Evolutionary conservation across 73 alveolate species (phyloP), one percentile per base, ranked within the genome.

Genomic region (Loxodes magnus): DNA sequence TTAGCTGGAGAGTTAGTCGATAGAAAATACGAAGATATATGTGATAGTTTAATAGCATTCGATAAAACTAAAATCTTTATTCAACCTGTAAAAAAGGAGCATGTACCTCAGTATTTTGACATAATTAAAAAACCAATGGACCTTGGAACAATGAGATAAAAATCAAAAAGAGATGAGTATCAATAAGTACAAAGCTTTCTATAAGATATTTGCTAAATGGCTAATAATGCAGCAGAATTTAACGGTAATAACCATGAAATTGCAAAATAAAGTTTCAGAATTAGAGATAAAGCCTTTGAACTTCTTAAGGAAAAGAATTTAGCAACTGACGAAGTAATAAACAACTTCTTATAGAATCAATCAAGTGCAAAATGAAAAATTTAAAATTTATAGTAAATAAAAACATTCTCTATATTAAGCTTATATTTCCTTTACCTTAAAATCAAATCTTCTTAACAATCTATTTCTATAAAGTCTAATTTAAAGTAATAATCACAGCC

Each of bases 51-150:
- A 59, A 46, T 48, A 6, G 59, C 23, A 35, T 44, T 43, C 43
- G 88, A 74, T 34, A 63, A 34, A 22, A 20, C 54, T 35, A 58
- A 46, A 57, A 6, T 74, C 19, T 74, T 67, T 67, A 66, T 43
- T 30, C 6, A 10, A 31, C 72, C 66, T 5, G 88, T 74, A 41
- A 49, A 68, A 44, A 67, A 67, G 67, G 67, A 57, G 44, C 69
- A 60, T 28, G 72, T 76, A 3, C 96, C 92, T 5, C 73, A 71
- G 60, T 83, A 83, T 61, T 83, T 72, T 59, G 74, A 71, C 26
- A 55, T 65, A 17, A 73, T 83, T 30, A 56, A 60, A 65, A 33
- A 33, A 22, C 96, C 96, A 5, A 78, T 83, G 60, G 89, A 75
- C 49, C 56, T 83, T 27, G 35, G 69, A 14, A 64, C 70, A 22